These are phyloP conservation scores for Clavulina sp. DNA, from an alignment of 768 basidiomycete genomes.

Conservation along the genomic window DNA sequence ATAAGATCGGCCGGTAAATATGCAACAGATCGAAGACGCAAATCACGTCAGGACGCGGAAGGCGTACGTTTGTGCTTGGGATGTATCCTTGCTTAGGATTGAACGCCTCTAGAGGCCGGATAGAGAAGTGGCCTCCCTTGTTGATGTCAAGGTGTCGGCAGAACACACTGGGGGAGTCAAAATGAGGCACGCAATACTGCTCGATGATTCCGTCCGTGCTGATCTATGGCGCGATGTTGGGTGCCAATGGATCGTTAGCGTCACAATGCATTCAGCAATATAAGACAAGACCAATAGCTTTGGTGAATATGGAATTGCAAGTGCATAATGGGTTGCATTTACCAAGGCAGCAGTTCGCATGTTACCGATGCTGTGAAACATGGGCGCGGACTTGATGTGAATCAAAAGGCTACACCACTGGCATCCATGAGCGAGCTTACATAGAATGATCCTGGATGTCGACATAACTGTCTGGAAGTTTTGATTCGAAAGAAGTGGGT, in stretches of 20 bases:
- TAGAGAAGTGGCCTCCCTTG: conserved; percentile 85
- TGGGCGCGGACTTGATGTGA: conserved; percentile 8
- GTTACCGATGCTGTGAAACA: conserved; percentile 50
- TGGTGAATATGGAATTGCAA: conserved; percentile 1
- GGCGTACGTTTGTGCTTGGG: conserved; percentile 57
- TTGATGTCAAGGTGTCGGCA: conserved; percentile 78
- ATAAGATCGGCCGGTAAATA: conserved; percentile 37
- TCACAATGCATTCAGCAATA: conserved; percentile 45
- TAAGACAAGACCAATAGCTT: neutral
- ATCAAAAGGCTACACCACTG: neutral
- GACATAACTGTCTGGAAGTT: conserved; percentile 25
- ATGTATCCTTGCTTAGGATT: conserved; percentile 69
- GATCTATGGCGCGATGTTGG: neutral
- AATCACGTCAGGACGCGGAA: conserved; percentile 1
- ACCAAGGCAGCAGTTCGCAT: conserved; percentile 64
- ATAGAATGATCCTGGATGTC: conserved; percentile 66
- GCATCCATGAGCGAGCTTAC: conserved; percentile 26
- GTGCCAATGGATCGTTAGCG: conserved; percentile 44
- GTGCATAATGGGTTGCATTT: conserved; percentile 11
- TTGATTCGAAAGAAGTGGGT: neutral
- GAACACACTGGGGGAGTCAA: conserved; percentile 86
- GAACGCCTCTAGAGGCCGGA: conserved; percentile 53
- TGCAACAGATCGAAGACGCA: neutral
- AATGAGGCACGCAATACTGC: conserved; percentile 82
- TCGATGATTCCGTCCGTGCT: conserved; percentile 32